Evolutionary conservation across 441 rosid species (phyloP).

Genomic region (Daphne laureola): DNA sequence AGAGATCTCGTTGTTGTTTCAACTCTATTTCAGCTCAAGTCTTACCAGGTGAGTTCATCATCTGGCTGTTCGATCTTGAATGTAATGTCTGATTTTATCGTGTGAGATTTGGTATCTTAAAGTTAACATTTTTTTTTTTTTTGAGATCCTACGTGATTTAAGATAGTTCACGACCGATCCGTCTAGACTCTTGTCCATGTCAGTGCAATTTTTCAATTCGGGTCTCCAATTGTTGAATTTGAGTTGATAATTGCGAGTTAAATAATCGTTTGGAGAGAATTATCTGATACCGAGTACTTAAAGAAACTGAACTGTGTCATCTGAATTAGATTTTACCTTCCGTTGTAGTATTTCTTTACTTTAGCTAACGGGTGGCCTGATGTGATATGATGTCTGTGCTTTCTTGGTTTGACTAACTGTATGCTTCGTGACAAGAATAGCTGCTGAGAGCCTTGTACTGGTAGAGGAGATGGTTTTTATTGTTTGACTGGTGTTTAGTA

Average conservation of each 20-base stretch:
- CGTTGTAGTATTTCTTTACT: conserved; percentile 8
- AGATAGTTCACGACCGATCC: conserved; percentile 26
- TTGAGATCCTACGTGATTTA: conserved; percentile 19
- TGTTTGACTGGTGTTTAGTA: too few relatives aligned
- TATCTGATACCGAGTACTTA: conserved; percentile 19
- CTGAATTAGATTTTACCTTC: too few relatives aligned
- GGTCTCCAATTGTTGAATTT: conserved; percentile 14
- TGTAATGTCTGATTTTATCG: conserved; percentile 11
- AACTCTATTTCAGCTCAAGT: conserved; percentile 38
- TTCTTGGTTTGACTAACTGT: too few relatives aligned
- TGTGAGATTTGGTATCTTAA: conserved; percentile 4
- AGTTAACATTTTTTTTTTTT: conserved; percentile 12
- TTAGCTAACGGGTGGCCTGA: conserved; percentile 15
- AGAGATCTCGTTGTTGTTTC: conserved; percentile 45
- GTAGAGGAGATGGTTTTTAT: too few relatives aligned
- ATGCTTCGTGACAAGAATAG: too few relatives aligned
- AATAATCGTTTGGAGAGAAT: conserved; percentile 7
- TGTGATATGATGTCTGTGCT: too few relatives aligned
- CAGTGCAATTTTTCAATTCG: conserved; percentile 17
- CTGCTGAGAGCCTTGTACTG: too few relatives aligned
- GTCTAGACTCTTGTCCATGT: conserved; percentile 23
- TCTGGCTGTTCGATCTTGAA: conserved; percentile 4
- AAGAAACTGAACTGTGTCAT: conserved; percentile 17
- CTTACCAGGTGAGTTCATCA: conserved; percentile 38
- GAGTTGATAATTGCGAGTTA: conserved; percentile 16